Evolutionary conservation across 805 yeast species (phyloP).

Genomic region (Wickerhamiella spandovensis): DNA sequence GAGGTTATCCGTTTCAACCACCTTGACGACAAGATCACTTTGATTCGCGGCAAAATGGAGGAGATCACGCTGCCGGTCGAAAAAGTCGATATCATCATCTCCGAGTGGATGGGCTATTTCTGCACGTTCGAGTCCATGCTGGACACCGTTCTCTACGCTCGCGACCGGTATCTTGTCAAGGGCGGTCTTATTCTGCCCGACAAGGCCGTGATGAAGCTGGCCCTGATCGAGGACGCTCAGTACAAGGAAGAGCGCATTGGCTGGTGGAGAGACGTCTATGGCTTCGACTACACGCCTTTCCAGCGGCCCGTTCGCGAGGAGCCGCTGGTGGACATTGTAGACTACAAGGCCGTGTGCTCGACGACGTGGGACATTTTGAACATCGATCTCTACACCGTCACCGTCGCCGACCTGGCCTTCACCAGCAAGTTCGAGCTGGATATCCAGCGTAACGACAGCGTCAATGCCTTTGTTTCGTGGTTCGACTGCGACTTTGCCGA

Average conservation of each 20-base stretch:
- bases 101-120: conserved; percentile 99
- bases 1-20: conserved; percentile 78
- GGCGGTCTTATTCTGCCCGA: conserved; percentile 94
- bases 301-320: conserved; percentile 75
- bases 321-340: conserved; percentile 94
- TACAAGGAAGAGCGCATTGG: conserved; percentile 84
- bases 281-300: conserved; percentile 90
- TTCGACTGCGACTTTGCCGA: conserved; percentile 76
- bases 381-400: conserved; percentile 82
- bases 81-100: conserved; percentile 84
- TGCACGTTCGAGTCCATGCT: conserved; percentile 93
- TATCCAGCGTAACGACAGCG: conserved; percentile 64
- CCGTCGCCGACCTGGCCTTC: conserved; percentile 69
- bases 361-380: conserved; percentile 57
- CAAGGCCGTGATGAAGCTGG: conserved; percentile 76
- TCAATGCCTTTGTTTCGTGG: conserved; percentile 90
- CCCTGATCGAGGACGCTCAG: conserved; percentile 85
- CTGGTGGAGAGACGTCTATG: conserved; percentile 95
- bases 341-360: conserved; percentile 62
- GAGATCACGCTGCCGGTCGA: conserved; percentile 75
- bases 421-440: conserved; percentile 51
- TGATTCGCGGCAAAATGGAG: conserved; percentile 85
- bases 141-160: conserved; percentile 86
- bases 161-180: conserved; percentile 66
- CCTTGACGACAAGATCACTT: conserved; percentile 69